These are phyloP conservation scores for Actinomortierella wolfii DNA, from an alignment of 371 early-diverging fungal genomes.

Conservation along the genomic window DNA sequence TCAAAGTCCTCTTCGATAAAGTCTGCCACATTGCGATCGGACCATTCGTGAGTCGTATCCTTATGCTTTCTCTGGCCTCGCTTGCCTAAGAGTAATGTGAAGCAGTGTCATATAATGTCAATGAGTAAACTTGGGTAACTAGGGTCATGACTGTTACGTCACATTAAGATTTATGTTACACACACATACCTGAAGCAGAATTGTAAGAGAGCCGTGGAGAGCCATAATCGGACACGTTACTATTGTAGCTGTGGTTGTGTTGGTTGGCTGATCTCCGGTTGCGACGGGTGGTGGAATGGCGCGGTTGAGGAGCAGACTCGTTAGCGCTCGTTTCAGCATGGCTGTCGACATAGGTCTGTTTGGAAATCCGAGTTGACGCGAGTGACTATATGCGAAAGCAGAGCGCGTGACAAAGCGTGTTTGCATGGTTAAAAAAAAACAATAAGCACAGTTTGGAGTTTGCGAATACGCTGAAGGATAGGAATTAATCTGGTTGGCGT, in stretches of 20 bases:
- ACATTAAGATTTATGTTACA: too few species aligned
- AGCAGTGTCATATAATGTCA: too few species aligned
- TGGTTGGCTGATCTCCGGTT: neutral
- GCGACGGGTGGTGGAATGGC: neutral
- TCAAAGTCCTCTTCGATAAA: slow-evolving; percentile 78
- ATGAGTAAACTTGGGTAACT: too few species aligned
- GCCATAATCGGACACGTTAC: slow-evolving; percentile 39
- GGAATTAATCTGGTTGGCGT: too few species aligned
- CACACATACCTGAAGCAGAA: slow-evolving; percentile 15
- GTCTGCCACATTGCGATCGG: slow-evolving; percentile 61
- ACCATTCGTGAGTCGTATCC: slow-evolving; percentile 53
- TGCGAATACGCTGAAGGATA: too few species aligned
- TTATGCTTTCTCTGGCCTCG: slow-evolving; percentile 21
- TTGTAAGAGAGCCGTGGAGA: slow-evolving; percentile 24
- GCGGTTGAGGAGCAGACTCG: neutral
- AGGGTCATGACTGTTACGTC: too few species aligned
- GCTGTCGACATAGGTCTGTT: slow-evolving; percentile 1
- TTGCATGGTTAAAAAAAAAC: too few species aligned
- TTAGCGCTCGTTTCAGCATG: neutral
- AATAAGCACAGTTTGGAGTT: too few species aligned
- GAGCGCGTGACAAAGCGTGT: too few species aligned
- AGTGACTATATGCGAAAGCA: too few species aligned
- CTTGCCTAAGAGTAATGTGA: too few species aligned
- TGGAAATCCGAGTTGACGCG: neutral
- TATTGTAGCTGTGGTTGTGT: slow-evolving; percentile 10